These are phyloP conservation scores for Calocybe gangraenosa DNA, from an alignment of 768 basidiomycete species.

Conservation along the genomic window DNA sequence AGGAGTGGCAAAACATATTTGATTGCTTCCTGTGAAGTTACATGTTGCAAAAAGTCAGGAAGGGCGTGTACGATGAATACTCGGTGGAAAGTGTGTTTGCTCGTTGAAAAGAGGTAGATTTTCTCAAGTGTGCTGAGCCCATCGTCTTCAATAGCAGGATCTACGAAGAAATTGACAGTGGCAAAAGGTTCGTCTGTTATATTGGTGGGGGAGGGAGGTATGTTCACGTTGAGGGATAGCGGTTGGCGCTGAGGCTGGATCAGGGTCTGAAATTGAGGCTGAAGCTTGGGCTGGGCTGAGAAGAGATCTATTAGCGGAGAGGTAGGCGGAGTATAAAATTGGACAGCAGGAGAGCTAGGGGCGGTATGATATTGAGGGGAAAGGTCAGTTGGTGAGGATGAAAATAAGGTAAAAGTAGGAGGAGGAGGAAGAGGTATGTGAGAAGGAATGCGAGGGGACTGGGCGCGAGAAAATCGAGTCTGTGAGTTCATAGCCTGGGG, in stretches of 20 bases:
- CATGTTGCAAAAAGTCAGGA: slow-evolving; percentile 69
- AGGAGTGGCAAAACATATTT: slow-evolving; percentile 94
- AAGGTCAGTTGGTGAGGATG: slow-evolving; percentile 31
- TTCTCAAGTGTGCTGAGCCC: slow-evolving; percentile 82
- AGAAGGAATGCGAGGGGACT: slow-evolving; percentile 14
- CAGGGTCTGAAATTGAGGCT: slow-evolving; percentile 19
- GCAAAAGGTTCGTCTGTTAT: slow-evolving; percentile 35
- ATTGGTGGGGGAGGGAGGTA: slow-evolving; percentile 18
- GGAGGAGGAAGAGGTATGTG: slow-evolving; percentile 33
- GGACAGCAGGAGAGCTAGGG: slow-evolving; percentile 36
- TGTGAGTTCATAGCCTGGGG: slow-evolving; percentile 9
- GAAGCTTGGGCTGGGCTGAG: slow-evolving; percentile 8
- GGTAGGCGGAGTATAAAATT: slow-evolving; percentile 34
- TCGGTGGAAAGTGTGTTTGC: slow-evolving; percentile 57
- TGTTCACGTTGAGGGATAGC: slow-evolving; percentile 20
- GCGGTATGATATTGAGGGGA: slow-evolving; percentile 42
- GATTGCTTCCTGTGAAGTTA: slow-evolving; percentile 83
- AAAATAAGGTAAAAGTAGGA: slow-evolving; percentile 25
- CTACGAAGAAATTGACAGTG: slow-evolving; percentile 30
- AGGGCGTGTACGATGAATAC: slow-evolving; percentile 84
- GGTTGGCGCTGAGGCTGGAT: too few species aligned
- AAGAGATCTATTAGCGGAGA: slow-evolving; percentile 22
- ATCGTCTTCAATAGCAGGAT: slow-evolving; percentile 65
- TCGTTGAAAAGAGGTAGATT: slow-evolving; percentile 86
- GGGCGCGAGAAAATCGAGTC: slow-evolving; percentile 4